These are phyloP conservation scores for Colletotrichum orbiculare DNA, from an alignment of 2,329 filamentous ascomycete genomes.

Conservation along the genomic window DNA sequence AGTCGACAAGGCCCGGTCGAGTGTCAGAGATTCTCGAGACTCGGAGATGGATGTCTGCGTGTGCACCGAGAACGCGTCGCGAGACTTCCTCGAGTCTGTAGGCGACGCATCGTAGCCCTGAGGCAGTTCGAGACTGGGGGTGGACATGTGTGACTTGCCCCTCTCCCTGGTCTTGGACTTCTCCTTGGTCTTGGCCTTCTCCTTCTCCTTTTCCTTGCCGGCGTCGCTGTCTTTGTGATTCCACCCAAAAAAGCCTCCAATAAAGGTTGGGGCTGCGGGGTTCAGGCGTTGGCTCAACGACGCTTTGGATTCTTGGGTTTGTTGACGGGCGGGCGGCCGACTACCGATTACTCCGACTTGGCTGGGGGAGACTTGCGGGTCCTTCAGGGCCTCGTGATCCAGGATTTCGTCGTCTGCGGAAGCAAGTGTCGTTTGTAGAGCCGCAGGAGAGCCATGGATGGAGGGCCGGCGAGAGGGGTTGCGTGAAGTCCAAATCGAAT, in stretches of 20 bases:
- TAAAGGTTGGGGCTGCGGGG: constrained; percentile 90
- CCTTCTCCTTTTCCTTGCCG: constrained; percentile 47
- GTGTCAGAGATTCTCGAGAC: constrained; percentile 67
- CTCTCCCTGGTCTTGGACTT: constrained; percentile 47
- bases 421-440: constrained; percentile 68
- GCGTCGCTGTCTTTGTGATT: constrained; percentile 51
- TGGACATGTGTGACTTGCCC: constrained; percentile 52
- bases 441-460: constrained; percentile 78
- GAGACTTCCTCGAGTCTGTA: constrained; percentile 64
- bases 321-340: constrained; percentile 63
- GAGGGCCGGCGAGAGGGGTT: constrained; percentile 85
- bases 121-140: constrained; percentile 52
- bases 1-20: constrained; percentile 68
- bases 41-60: constrained; percentile 68
- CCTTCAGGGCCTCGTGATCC: constrained; percentile 65
- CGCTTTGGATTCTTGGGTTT: constrained; percentile 42
- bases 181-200: constrained; percentile 47
- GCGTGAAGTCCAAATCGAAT: constrained; percentile 64
- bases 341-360: constrained; percentile 83
- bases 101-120: constrained; percentile 60
- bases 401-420: constrained; percentile 74
- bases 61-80: constrained; percentile 67
- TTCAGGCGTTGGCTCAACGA: constrained; percentile 76
- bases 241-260: constrained; percentile 72
- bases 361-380: constrained; percentile 64